Percentiles rank a stretch among this genome's conserved stretches.
These are phyloP conservation scores for Apiospora koreana DNA, from an alignment of 2,329 filamentous ascomycete species.

Conservation along the genomic window DNA sequence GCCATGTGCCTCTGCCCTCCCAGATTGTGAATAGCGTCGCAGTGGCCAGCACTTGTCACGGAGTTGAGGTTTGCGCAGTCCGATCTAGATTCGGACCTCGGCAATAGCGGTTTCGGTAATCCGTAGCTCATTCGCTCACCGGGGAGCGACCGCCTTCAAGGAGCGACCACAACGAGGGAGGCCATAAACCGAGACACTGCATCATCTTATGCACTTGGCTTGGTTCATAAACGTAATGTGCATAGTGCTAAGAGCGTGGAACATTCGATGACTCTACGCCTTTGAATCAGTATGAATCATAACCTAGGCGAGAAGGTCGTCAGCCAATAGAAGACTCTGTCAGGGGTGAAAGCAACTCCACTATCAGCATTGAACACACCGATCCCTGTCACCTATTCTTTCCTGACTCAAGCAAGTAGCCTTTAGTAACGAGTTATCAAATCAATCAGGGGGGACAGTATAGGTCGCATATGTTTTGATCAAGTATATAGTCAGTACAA, in stretches of 20 bases:
- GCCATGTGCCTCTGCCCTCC: not conserved
- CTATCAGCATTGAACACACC: not conserved
- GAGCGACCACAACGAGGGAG: not conserved
- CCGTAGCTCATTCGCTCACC: not conserved
- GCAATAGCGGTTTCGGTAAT: not conserved
- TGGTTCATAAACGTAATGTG: too few species aligned
- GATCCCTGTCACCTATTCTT: not conserved
- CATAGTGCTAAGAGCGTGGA: not conserved
- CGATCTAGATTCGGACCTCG: not conserved
- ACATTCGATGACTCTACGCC: not conserved
- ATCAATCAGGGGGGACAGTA: not conserved
- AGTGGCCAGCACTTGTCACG: not conserved
- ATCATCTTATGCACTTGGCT: not conserved
- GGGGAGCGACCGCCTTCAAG: not conserved
- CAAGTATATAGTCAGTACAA: not conserved
- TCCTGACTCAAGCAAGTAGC: not conserved
- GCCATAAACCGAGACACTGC: not conserved
- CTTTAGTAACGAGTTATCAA: not conserved
- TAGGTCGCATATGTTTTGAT: not conserved
- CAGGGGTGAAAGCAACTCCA: not conserved
- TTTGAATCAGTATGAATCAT: conserved; percentile 5
- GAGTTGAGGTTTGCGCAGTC: not conserved
- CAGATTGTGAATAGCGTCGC: not conserved
- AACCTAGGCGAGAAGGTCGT: not conserved
- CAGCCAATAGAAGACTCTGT: not conserved